Percentiles rank a stretch among this genome's conserved stretches.
Evolutionary conservation across 1,284 basidiomycete species (phyloP).

Genomic region (Ceratobasidium sp.): DNA sequence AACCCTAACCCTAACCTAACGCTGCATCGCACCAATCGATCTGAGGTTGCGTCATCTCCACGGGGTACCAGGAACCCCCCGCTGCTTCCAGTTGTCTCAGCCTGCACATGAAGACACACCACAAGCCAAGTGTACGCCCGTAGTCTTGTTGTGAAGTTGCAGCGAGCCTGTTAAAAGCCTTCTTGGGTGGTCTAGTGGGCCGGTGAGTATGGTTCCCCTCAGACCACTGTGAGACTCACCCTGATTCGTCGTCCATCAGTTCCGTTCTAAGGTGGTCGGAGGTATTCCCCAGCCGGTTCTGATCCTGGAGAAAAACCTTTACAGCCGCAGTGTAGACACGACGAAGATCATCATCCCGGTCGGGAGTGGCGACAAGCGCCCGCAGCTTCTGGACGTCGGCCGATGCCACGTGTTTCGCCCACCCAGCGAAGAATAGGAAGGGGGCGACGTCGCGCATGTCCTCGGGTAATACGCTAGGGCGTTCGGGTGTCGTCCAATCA

Average conservation of each 20-base stretch:
- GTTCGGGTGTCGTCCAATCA: background rate
- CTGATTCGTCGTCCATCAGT: background rate
- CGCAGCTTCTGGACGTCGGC: background rate
- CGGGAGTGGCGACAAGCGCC: background rate
- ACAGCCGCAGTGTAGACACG: background rate
- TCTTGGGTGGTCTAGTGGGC: background rate
- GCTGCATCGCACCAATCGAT: too few species aligned
- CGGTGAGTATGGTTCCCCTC: background rate
- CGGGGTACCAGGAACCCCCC: background rate
- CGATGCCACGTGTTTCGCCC: background rate
- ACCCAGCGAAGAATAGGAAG: background rate
- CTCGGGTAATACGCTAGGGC: too few species aligned
- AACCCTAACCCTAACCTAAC: too few species aligned
- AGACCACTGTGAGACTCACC: background rate
- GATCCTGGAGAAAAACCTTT: background rate
- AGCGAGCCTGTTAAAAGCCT: background rate
- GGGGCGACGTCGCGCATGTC: background rate
- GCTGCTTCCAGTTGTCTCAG: background rate
- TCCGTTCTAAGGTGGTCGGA: background rate
- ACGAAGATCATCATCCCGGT: background rate
- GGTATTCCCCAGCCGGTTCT: background rate
- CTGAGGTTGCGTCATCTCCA: background rate
- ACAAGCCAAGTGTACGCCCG: background rate
- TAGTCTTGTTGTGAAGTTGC: background rate
- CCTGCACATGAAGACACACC: conserved; percentile 1